These are phyloP conservation scores for Poa pratensis DNA, from an alignment of 176 grass and related monocot genomes.

Conservation along the genomic window DNA sequence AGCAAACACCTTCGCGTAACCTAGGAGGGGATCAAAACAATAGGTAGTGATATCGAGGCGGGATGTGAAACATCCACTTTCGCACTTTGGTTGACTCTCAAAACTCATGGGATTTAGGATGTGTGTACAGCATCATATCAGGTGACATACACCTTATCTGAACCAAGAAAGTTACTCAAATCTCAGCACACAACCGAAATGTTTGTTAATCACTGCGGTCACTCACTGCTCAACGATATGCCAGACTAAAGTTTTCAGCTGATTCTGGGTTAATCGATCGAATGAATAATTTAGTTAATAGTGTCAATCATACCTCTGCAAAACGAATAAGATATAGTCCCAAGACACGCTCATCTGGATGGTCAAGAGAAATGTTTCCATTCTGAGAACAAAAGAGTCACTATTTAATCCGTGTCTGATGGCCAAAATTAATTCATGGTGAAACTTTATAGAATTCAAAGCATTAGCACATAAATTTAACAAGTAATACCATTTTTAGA, in stretches of 20 bases:
- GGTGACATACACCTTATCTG: neutral
- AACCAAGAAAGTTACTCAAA: neutral
- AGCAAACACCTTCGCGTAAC: slow-evolving; percentile 15
- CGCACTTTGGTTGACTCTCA: too few species aligned
- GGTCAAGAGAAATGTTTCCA: slow-evolving; percentile 61
- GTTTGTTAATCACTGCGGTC: neutral
- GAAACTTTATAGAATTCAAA: slow-evolving; percentile 15
- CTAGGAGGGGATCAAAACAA: neutral
- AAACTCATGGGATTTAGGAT: too few species aligned
- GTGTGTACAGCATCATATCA: neutral
- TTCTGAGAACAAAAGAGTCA: slow-evolving; percentile 54
- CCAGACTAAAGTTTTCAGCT: neutral
- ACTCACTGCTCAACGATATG: neutral
- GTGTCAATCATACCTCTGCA: slow-evolving; percentile 64
- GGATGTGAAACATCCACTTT: neutral
- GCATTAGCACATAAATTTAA: slow-evolving; percentile 21
- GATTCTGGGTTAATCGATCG: neutral
- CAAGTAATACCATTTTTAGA: slow-evolving; percentile 66
- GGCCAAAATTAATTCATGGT: neutral
- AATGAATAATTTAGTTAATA: slow-evolving; percentile 5
- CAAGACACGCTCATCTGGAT: slow-evolving; percentile 83
- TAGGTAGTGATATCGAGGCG: neutral
- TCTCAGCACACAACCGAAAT: slow-evolving; percentile 13
- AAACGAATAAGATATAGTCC: slow-evolving; percentile 89
- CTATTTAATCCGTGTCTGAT: slow-evolving; percentile 14